These are phyloP conservation scores for Coemansia sp. DNA, from an alignment of 192 early-diverging fungal genomes.

Conservation along the genomic window DNA sequence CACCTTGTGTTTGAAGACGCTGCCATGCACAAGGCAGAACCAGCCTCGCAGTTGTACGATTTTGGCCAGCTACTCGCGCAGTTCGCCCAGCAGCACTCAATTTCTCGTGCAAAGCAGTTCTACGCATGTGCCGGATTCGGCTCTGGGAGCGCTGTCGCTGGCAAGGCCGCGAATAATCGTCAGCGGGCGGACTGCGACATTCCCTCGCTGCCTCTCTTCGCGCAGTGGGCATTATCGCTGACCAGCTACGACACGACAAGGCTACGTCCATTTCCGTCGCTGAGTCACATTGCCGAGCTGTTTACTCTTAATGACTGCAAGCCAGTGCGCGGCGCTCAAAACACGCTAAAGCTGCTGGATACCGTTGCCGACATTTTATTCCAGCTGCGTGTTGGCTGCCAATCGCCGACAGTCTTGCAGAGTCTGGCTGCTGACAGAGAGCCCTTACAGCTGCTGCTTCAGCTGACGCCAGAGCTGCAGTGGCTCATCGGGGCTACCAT, in stretches of 20 bases:
- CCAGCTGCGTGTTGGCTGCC: slow-evolving; percentile 16
- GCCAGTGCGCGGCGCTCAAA: slow-evolving; percentile 20
- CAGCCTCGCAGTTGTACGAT: slow-evolving; percentile 13
- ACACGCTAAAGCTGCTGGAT: slow-evolving; percentile 21
- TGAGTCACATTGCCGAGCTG: slow-evolving; percentile 22
- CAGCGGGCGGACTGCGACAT: slow-evolving; percentile 14
- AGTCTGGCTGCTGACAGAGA: slow-evolving; percentile 12
- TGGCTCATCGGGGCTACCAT: slow-evolving; percentile 34
- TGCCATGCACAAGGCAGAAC: slow-evolving; percentile 23
- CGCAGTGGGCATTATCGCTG: slow-evolving; percentile 26
- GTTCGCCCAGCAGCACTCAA: slow-evolving; percentile 20
- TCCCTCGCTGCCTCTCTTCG: slow-evolving; percentile 28
- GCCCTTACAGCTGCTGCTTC: slow-evolving; percentile 16
- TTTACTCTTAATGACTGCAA: slow-evolving; percentile 42
- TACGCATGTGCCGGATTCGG: slow-evolving; percentile 7
- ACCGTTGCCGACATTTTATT: slow-evolving; percentile 17
- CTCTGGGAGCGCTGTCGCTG: neutral
- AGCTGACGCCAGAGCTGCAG: slow-evolving; percentile 32
- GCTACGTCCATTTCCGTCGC: slow-evolving; percentile 26
- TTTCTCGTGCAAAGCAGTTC: neutral
- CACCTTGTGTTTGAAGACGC: slow-evolving; percentile 49
- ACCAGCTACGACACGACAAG: neutral
- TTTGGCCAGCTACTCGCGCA: slow-evolving; percentile 27
- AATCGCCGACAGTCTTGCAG: slow-evolving; percentile 22
- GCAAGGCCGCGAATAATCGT: slow-evolving; percentile 1